Evolutionary conservation across 2,329 filamentous ascomycete species (phyloP).

Genomic region (Ceratocystis variospora): DNA sequence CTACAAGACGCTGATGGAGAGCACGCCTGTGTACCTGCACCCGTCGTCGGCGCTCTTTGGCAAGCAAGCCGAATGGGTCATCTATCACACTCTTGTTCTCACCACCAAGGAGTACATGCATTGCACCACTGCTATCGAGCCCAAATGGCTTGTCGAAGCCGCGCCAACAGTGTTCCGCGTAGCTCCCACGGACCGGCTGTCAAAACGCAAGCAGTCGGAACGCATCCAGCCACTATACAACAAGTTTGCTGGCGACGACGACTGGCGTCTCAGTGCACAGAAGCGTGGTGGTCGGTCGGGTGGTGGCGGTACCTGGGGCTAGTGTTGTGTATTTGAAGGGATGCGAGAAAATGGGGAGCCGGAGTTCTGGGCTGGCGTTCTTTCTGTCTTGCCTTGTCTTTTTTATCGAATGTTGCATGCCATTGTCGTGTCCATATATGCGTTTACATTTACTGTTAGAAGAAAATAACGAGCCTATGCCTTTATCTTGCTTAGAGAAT

Average conservation of each 20-base stretch:
- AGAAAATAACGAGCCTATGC: neutral
- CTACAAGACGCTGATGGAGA: slow-evolving; percentile 94
- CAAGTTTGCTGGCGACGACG: slow-evolving; percentile 80
- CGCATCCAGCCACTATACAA: slow-evolving; percentile 92
- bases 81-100: slow-evolving; percentile 80
- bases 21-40: slow-evolving; percentile 89
- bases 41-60: slow-evolving; percentile 85
- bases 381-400: neutral
- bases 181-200: slow-evolving; percentile 70
- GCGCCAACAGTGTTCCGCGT: slow-evolving; percentile 99
- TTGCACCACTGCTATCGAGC: slow-evolving; percentile 80
- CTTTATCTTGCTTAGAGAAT: neutral
- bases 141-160: slow-evolving; percentile 84
- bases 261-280: slow-evolving; percentile 88
- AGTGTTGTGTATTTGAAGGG: slow-evolving; percentile 18
- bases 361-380: neutral
- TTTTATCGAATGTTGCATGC: neutral
- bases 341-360: neutral
- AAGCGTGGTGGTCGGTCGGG: slow-evolving; percentile 70
- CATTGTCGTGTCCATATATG: neutral
- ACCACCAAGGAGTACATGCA: slow-evolving; percentile 99
- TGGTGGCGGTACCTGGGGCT: slow-evolving; percentile 82
- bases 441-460: neutral
- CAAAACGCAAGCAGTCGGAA: slow-evolving; percentile 86
- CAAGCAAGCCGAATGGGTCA: slow-evolving; percentile 90